phyloP scores from a whole-genome alignment of 495 filamentous ascomycete genomes.

The Neohortaea acidophila region DNA sequence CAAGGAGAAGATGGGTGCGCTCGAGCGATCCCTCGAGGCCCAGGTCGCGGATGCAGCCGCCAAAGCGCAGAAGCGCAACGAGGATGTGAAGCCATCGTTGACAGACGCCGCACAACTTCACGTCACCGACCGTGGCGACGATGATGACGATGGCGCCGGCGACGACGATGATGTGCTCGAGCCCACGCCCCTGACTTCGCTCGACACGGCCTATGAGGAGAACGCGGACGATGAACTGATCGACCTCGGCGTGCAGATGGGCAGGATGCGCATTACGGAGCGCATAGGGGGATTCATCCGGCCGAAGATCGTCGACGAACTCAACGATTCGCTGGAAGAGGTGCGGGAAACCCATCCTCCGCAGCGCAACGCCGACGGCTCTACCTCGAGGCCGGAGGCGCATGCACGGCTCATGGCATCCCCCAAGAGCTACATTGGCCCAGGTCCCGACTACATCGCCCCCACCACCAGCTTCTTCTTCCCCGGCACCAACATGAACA shows the following conservation, averaged over 20 bases:
- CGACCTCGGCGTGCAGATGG: slow-evolving; percentile 55
- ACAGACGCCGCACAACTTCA: background rate
- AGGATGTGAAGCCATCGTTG: slow-evolving; percentile 4
- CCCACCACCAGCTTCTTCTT: slow-evolving; percentile 53
- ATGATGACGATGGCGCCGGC: slow-evolving; percentile 32
- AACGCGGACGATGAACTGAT: slow-evolving; percentile 44
- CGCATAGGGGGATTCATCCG: slow-evolving; percentile 43
- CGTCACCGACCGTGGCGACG: slow-evolving; percentile 17
- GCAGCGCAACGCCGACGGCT: no score
- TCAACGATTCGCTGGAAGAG: slow-evolving; percentile 25
- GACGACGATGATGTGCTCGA: slow-evolving; percentile 34
- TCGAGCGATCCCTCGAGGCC: slow-evolving; percentile 46
- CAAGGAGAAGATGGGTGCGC: slow-evolving; percentile 52
- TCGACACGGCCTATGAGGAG: slow-evolving; percentile 50
- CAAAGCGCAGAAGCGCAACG: slow-evolving; percentile 9
- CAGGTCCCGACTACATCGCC: slow-evolving; percentile 27
- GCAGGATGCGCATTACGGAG: slow-evolving; percentile 50
- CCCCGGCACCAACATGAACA: slow-evolving; percentile 33
- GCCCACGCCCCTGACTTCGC: slow-evolving; percentile 38
- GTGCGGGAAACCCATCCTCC: no score
- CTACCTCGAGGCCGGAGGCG: slow-evolving; percentile 1
- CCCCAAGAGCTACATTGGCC: slow-evolving; percentile 21
- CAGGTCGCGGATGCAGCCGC: slow-evolving; percentile 29
- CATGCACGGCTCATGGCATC: slow-evolving; percentile 7
- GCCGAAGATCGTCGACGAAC: slow-evolving; percentile 51